phyloP scores from a whole-genome alignment of 768 basidiomycete species.

The Amyloporia xantha region DNA sequence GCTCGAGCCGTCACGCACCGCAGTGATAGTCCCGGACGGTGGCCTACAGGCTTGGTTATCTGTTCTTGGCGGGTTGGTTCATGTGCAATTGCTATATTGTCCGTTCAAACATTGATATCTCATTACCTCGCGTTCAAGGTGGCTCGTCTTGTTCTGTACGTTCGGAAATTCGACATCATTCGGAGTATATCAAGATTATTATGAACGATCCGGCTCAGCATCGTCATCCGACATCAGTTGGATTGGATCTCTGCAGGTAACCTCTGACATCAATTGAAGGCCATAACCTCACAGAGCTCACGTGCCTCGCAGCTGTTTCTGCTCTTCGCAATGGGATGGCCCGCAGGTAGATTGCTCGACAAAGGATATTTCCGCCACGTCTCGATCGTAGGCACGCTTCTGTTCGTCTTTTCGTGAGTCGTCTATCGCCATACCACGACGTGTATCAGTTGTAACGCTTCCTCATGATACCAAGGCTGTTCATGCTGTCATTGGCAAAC shows the following conservation, averaged over 20 bases:
- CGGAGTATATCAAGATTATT: constrained; percentile 16
- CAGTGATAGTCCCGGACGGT: not conserved
- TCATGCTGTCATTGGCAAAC: constrained; percentile 39
- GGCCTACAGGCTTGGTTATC: constrained; percentile 2
- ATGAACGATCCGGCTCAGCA: not conserved
- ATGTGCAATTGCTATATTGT: not conserved
- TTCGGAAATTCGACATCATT: constrained; percentile 12
- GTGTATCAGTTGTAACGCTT: not conserved
- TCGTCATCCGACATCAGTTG: constrained; percentile 27
- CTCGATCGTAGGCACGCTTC: constrained; percentile 18
- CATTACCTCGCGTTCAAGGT: not conserved
- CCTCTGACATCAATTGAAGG: not conserved
- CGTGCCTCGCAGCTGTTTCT: constrained; percentile 23
- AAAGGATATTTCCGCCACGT: constrained; percentile 38
- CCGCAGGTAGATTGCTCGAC: constrained; percentile 38
- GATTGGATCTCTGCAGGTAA: constrained; percentile 40
- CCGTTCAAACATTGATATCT: not conserved
- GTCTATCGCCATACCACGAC: not conserved
- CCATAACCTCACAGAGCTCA: not conserved
- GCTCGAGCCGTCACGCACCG: not conserved
- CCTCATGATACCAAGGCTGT: constrained; percentile 23
- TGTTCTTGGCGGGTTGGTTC: constrained; percentile 1
- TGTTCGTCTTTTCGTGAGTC: constrained; percentile 17
- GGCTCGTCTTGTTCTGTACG: constrained; percentile 7
- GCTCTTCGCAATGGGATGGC: constrained; percentile 33